A percentile compares a stretch with the other conserved stretches of the same genome.
Evolutionary conservation across 1,284 basidiomycete species (phyloP).

Genomic region (Ganoderma lingzhi): DNA sequence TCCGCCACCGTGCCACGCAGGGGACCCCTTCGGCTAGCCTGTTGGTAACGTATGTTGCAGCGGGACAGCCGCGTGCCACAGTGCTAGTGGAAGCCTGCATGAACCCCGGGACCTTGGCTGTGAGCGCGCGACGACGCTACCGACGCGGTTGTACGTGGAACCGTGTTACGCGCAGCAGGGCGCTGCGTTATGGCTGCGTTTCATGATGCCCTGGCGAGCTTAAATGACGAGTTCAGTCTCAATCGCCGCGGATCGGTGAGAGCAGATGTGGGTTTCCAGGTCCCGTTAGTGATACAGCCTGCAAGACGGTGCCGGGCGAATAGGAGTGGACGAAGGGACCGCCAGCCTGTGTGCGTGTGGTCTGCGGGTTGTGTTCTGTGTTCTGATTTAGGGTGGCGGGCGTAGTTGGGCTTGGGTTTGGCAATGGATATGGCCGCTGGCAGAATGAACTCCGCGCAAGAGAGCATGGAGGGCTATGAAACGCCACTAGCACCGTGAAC

Average conservation of each 20-base stretch:
- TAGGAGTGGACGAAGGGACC: background rate
- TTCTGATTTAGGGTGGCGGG: background rate
- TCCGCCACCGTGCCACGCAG: background rate
- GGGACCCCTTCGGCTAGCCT: background rate
- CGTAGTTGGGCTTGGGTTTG: background rate
- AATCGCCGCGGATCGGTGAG: constrained; percentile 5
- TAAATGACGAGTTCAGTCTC: background rate
- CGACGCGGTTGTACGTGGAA: background rate
- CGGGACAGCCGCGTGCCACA: background rate
- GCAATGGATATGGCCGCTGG: background rate
- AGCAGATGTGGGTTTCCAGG: background rate
- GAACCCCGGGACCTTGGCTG: background rate
- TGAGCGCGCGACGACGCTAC: background rate
- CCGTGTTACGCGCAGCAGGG: background rate
- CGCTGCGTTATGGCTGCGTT: background rate
- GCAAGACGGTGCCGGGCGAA: background rate
- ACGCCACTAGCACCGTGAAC: background rate
- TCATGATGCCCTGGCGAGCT: background rate
- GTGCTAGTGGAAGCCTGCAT: background rate
- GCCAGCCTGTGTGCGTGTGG: background rate
- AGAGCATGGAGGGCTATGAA: background rate
- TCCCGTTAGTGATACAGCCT: background rate
- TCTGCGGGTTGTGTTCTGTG: background rate
- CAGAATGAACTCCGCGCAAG: background rate
- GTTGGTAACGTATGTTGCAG: background rate